These are phyloP conservation scores for Verticillium klebahnii DNA, from an alignment of 2,329 filamentous ascomycete genomes.

Conservation along the genomic window DNA sequence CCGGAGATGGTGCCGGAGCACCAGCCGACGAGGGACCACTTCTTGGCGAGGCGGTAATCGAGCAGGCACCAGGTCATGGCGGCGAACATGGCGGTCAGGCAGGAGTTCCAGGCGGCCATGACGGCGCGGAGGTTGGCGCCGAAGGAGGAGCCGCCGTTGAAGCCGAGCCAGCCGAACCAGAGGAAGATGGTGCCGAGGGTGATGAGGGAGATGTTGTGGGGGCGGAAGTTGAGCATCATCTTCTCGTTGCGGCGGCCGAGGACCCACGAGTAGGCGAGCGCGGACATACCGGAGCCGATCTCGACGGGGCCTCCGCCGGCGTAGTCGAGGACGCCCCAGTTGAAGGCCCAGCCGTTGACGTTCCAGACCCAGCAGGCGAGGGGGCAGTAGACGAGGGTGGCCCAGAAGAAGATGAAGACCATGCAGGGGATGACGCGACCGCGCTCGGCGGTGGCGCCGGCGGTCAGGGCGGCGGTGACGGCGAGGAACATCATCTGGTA, in stretches of 20 bases:
- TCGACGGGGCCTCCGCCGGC: constrained; percentile 96
- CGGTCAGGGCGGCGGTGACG: constrained; percentile 85
- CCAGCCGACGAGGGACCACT: constrained; percentile 82
- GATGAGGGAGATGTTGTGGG: constrained; percentile 97
- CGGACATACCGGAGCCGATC: constrained; percentile 89
- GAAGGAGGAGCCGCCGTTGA: constrained; percentile 95
- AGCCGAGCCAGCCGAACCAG: constrained; percentile 98
- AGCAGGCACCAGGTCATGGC: constrained; percentile 92
- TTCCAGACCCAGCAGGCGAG: constrained; percentile 98
- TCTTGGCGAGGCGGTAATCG: constrained; percentile 88
- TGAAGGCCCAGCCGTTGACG: constrained; percentile 85
- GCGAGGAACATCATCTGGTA: constrained; percentile 99
- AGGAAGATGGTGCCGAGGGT: constrained; percentile 92
- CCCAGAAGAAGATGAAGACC: constrained; percentile 96
- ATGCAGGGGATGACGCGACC: constrained; percentile 89
- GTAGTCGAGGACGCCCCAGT: constrained; percentile 91
- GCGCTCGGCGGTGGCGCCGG: constrained; percentile 89
- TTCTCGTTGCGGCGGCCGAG: constrained; percentile 95
- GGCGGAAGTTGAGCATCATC: constrained; percentile 99
- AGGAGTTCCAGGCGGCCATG: constrained; percentile 98
- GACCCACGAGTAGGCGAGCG: constrained; percentile 91
- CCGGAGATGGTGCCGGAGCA: constrained; percentile 68
- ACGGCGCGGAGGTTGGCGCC: constrained; percentile 90
- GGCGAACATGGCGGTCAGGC: constrained; percentile 86
- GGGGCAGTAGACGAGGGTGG: constrained; percentile 95